Evolutionary conservation across 768 basidiomycete species (phyloP).

Genomic region (Tulasnella sp.): DNA sequence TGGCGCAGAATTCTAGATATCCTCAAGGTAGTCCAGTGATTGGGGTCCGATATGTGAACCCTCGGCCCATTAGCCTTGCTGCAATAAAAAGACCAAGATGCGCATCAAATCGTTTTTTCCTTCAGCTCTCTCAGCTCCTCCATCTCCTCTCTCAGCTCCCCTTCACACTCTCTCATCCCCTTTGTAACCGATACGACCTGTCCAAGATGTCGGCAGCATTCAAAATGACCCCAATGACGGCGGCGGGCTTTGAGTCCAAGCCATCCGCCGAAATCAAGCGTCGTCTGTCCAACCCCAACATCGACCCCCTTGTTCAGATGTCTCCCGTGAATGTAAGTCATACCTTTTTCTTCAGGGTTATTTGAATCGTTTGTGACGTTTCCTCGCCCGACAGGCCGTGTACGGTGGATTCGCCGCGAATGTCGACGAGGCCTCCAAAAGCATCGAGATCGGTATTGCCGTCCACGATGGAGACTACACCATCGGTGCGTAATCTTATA

Average conservation of each 20-base stretch:
- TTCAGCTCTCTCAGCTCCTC: not conserved
- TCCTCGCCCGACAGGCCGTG: slow-evolving; percentile 48
- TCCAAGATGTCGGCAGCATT: not conserved
- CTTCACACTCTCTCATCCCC: not conserved
- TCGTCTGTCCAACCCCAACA: slow-evolving; percentile 15
- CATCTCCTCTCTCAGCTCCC: not conserved
- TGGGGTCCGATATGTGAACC: slow-evolving; percentile 2
- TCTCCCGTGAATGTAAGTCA: not conserved
- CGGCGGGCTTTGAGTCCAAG: slow-evolving; percentile 15
- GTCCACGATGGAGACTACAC: slow-evolving; percentile 78
- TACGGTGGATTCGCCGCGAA: slow-evolving; percentile 72
- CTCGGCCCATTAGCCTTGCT: not conserved
- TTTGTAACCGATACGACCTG: not conserved
- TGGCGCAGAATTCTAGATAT: not conserved
- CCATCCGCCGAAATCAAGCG: slow-evolving; percentile 16
- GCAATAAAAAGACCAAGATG: not conserved
- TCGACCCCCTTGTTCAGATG: slow-evolving; percentile 3
- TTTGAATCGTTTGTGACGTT: not conserved
- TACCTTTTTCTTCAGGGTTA: not conserved
- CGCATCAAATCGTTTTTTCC: not conserved
- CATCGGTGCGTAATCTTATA: slow-evolving; percentile 32
- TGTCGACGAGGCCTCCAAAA: slow-evolving; percentile 44
- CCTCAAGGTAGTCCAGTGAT: not conserved
- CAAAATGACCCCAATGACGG: slow-evolving; percentile 14
- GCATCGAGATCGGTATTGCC: slow-evolving; percentile 63